Percentiles rank a stretch among this genome's conserved stretches.
These are phyloP conservation scores for Sporothrix curviconia DNA, from an alignment of 2,329 filamentous ascomycete species.

Conservation along the genomic window DNA sequence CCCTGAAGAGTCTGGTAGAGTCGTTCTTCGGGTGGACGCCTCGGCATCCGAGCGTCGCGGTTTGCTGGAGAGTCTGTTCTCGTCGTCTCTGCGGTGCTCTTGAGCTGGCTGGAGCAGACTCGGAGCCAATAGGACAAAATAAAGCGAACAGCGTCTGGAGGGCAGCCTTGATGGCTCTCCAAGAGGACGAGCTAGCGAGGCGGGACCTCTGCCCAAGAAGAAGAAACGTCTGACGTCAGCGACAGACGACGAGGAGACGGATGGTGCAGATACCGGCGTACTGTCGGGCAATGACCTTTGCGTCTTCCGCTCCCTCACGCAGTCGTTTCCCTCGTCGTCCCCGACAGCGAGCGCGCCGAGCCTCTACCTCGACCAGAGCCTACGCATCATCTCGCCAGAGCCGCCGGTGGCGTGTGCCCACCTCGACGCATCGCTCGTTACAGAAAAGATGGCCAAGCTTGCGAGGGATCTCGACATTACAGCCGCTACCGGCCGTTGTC, in stretches of 20 bases:
- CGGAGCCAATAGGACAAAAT: neutral
- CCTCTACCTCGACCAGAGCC: slow-evolving; percentile 7
- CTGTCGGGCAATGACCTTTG: too few species aligned
- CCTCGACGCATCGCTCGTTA: slow-evolving; percentile 48
- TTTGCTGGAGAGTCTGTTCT: neutral
- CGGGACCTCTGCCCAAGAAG: neutral
- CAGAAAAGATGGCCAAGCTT: slow-evolving; percentile 47
- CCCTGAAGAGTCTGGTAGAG: slow-evolving; percentile 16
- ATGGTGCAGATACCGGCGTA: too few species aligned
- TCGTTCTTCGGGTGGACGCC: neutral
- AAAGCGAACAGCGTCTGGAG: too few species aligned
- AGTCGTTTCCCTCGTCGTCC: neutral
- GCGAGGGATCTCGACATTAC: slow-evolving; percentile 45
- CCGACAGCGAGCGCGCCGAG: neutral
- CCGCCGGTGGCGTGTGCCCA: slow-evolving; percentile 42
- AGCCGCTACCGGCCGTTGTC: slow-evolving; percentile 47
- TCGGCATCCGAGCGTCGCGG: neutral
- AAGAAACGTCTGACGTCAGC: neutral
- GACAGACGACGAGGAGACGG: neutral
- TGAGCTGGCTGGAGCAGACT: neutral
- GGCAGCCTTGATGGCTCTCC: neutral
- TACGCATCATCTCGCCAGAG: slow-evolving; percentile 48
- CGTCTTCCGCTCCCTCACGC: neutral
- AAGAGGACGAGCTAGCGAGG: neutral
- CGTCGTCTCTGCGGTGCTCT: neutral